Base-by-base conservation (phyloP, 2,329 filamentous ascomycete species). In the Penicillium sp. region DNA sequence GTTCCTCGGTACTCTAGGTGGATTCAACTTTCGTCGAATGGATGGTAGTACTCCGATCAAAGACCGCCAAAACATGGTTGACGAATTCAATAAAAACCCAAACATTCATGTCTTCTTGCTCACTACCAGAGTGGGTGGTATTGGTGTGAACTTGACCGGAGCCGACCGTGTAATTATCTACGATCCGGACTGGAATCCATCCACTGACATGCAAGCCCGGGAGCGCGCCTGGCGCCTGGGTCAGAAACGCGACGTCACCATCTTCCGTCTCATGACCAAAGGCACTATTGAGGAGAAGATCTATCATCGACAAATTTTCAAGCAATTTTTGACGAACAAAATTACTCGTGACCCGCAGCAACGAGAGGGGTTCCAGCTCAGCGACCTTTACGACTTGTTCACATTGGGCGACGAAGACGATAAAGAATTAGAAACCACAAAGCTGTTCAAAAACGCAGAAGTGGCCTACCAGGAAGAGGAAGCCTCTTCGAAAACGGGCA, bases 221-320 rank as follows among this genome's bases (percentile, higher is more conserved):
- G 94, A 99, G 73, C 84, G 94, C 65, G 94, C 95, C 5, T 99
- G 94, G 94, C 86, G 94, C 51, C 77, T 99, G 2, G 94, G 94
- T 0, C 94, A 99, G 75, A 97, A 95, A 71, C 87, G 89, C 47
- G 91, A 96, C 41, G 94, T 99, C 23, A 92, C 91, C 4, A 96
- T 99, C 18, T 99, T 97, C 69, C 88, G 95, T 29, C 80, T 99
- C n/a, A 96, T 99, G 89, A 96, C 91, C 3, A 91, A 93, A 4
- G 94, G 94, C 1, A 99, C 95, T 0, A 99, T 99, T 20, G 94
- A 99, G 68, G 94, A 99, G 72, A 99, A 99, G 76, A 99, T 99
- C 24, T 99, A 97, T 58, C 93, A 99, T 71, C 88, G 95, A 13
- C 94, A 99, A 67, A 94, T 99, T 44, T 99, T 96, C 80, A 99